Conservation (phyloP, 176 grass and related monocot genomes). For the Chrysopogon serrulatus region DNA sequence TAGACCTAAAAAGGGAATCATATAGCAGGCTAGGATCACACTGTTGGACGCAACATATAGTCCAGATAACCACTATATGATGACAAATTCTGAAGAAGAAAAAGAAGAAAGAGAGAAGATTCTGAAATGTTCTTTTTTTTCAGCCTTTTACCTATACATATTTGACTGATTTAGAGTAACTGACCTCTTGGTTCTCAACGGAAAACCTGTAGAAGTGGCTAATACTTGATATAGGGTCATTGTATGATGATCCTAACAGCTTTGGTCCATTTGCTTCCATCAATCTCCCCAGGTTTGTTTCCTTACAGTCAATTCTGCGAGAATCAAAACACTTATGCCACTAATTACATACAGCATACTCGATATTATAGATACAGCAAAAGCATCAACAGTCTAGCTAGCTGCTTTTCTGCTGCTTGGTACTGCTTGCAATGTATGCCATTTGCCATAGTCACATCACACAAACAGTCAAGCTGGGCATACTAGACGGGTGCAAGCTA, state of each 20-base stretch:
- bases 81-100: neutral
- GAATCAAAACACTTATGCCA: neutral
- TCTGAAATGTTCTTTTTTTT: neutral
- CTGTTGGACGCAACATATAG: neutral
- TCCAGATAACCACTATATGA: neutral
- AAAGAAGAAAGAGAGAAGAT: neutral
- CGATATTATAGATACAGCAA: no score
- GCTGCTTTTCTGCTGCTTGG: neutral
- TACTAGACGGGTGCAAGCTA: neutral
- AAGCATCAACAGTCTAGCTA: neutral
- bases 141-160: neutral
- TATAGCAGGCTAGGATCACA: neutral
- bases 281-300: conserved; percentile 80
- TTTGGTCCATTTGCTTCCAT: conserved; percentile 73
- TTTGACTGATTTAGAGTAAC: neutral
- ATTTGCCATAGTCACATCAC: neutral
- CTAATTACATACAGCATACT: neutral
- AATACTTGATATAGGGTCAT: conserved; percentile 72
- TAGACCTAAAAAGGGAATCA: conserved; percentile 48
- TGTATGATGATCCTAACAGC: conserved; percentile 71
- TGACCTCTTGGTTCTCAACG: conserved; percentile 65
- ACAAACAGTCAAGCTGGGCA: neutral
- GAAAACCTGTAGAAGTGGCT: conserved; percentile 54
- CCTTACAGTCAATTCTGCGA: conserved; percentile 52
- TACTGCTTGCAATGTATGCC: neutral